A percentile compares a stretch with the other conserved stretches of the same genome.
Evolutionary conservation across 805 yeast genomes (phyloP).

Genomic region (Starmerella powellii): DNA sequence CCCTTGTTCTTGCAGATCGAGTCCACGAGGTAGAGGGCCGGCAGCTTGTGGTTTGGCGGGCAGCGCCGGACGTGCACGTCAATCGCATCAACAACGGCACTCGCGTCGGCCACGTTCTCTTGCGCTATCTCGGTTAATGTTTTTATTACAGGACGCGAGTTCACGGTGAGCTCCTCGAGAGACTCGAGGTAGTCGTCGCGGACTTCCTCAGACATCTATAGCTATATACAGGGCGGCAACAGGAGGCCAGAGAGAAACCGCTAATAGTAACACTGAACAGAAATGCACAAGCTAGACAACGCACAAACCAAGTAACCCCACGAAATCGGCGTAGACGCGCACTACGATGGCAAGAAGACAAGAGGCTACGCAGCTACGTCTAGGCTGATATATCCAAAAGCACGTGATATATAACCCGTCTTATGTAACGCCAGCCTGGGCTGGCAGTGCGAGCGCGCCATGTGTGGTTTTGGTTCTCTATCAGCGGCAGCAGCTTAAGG

Average conservation of each 20-base stretch:
- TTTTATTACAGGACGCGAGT: constrained; percentile 80
- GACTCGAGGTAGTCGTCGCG: constrained; percentile 59
- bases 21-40: constrained; percentile 72
- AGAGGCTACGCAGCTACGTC: too few relatives aligned
- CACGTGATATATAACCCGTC: too few relatives aligned
- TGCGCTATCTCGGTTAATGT: constrained; percentile 74
- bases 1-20: constrained; percentile 88
- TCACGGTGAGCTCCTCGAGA: constrained; percentile 66
- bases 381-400: too few relatives aligned
- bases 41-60: constrained; percentile 74
- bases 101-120: constrained; percentile 68
- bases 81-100: constrained; percentile 62
- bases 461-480: too few relatives aligned
- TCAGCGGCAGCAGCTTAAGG: too few relatives aligned
- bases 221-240: constrained; percentile 4
- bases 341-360: too few relatives aligned
- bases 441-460: too few relatives aligned
- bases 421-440: too few relatives aligned
- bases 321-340: too few relatives aligned
- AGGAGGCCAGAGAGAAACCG: not conserved
- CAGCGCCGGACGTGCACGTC: constrained; percentile 61
- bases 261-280: not conserved
- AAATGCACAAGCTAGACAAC: not conserved
- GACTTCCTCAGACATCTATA: constrained; percentile 23
- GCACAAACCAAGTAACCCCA: too few relatives aligned